Percentiles rank a stretch among this genome's conserved stretches.
These are phyloP conservation scores for Xylaria flabelliformis DNA, from an alignment of 495 filamentous ascomycete species.

Conservation along the genomic window DNA sequence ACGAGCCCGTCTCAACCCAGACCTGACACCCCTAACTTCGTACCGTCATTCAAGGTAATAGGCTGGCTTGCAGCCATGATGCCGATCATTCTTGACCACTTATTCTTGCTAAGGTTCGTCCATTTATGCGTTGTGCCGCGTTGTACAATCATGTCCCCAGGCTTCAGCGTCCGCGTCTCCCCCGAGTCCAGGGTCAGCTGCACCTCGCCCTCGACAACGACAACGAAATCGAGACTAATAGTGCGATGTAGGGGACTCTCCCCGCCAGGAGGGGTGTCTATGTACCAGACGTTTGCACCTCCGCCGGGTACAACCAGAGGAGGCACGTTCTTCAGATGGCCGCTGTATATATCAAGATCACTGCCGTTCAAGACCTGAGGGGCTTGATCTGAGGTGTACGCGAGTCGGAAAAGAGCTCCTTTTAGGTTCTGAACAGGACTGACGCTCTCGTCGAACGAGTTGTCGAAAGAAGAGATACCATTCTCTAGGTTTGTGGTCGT, in stretches of 20 bases:
- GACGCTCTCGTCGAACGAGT: conserved; percentile 16
- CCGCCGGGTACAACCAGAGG: conserved; percentile 27
- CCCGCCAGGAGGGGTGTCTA: conserved; percentile 41
- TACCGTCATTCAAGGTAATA: conserved; percentile 37
- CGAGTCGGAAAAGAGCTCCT: conserved; percentile 16
- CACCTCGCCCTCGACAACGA: conserved; percentile 68
- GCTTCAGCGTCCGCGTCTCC: conserved; percentile 56
- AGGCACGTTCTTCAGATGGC: conserved; percentile 4
- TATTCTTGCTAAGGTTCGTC: conserved; percentile 60
- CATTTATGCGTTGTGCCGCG: conserved; percentile 67
- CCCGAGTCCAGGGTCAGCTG: conserved; percentile 64
- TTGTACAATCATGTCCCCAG: conserved; percentile 64
- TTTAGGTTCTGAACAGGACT: conserved; percentile 4
- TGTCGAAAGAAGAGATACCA: conserved; percentile 13
- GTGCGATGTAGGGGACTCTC: conserved; percentile 64
- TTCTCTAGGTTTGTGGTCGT: conserved; percentile 14
- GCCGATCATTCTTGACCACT: conserved; percentile 63
- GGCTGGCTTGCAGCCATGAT: conserved; percentile 56
- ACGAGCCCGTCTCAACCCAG: neutral
- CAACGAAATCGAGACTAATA: conserved; percentile 67
- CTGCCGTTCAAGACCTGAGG: conserved; percentile 20
- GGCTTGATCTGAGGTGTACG: conserved; percentile 14
- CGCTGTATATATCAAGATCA: conserved; percentile 8
- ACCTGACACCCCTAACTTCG: conserved; percentile 28
- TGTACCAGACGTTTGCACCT: conserved; percentile 8